phyloP scores from a whole-genome alignment of 257 asterid genomes.

The Nicotiana paniculata region DNA sequence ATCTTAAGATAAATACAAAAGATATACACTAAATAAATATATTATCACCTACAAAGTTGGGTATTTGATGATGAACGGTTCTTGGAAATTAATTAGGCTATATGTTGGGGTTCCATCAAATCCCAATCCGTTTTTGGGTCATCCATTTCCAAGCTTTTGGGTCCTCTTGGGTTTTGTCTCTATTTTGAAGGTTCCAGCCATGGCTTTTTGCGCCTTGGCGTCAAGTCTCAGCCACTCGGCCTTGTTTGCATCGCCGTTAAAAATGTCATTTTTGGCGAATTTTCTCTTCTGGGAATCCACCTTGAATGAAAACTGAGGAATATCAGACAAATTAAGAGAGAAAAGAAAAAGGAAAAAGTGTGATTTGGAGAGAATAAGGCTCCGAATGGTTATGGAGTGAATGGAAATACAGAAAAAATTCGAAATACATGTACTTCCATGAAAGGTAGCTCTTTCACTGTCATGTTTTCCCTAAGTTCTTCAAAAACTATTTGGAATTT shows the following conservation, averaged over 20 bases:
- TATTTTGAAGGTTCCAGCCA: conserved; percentile 44
- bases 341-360: conserved; percentile 7
- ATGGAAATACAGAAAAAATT: conserved; percentile 25
- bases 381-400: conserved; percentile 12
- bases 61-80: conserved; percentile 86
- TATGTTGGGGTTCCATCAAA: conserved; percentile 64
- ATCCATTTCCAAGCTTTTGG: conserved; percentile 85
- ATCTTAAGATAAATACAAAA: too few relatives aligned
- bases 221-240: conserved; percentile 65
- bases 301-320: conserved; percentile 12
- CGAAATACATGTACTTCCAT: conserved; percentile 39
- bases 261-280: conserved; percentile 12
- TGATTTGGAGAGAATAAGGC: conserved; percentile 12
- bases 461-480: neutral
- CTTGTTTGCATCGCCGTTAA: conserved; percentile 63
- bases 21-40: too few relatives aligned
- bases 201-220: conserved; percentile 61
- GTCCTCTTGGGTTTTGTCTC: conserved; percentile 39
- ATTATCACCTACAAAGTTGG: conserved; percentile 39
- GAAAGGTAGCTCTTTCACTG: neutral
- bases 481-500: neutral
- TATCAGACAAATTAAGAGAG: neutral
- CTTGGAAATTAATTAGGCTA: conserved; percentile 65
- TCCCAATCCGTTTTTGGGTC: conserved; percentile 80
- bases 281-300: conserved; percentile 10